Percentiles rank a stretch among this genome's conserved stretches.
phyloP scores from a whole-genome alignment of 2,329 filamentous ascomycete genomes.

The Aspergillus sclerotialis region DNA sequence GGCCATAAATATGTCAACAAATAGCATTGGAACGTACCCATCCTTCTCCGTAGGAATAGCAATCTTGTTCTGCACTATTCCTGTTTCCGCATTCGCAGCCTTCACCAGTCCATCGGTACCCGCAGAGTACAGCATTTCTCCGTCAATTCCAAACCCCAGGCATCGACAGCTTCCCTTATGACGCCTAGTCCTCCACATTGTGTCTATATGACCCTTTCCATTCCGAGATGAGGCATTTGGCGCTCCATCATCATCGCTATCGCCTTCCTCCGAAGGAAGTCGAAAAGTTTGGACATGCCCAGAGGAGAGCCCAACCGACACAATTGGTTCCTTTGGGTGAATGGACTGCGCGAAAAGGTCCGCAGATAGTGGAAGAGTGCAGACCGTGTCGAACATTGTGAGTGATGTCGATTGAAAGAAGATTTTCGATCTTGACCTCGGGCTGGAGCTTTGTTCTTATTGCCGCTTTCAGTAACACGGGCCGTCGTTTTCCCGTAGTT shows the following conservation, averaged over 20 bases:
- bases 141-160: conserved; percentile 72
- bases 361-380: conserved; percentile 74
- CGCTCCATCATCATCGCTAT: conserved; percentile 42
- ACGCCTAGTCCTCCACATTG: conserved; percentile 75
- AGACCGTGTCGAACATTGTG: conserved; percentile 82
- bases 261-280: conserved; percentile 54
- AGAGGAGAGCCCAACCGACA: conserved; percentile 76
- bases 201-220: conserved; percentile 71
- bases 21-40: conserved; percentile 26
- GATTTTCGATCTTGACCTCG: conserved; percentile 2
- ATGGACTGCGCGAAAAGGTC: conserved; percentile 86
- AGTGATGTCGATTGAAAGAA: neutral
- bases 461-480: conserved; percentile 10
- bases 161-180: conserved; percentile 92
- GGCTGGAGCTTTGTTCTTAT: conserved; percentile 3
- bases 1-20: neutral
- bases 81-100: conserved; percentile 51
- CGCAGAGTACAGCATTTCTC: conserved; percentile 56
- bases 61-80: conserved; percentile 73
- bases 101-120: conserved; percentile 60
- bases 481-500: conserved; percentile 16
- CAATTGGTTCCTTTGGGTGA: conserved; percentile 74
- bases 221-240: conserved; percentile 40
- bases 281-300: conserved; percentile 83
- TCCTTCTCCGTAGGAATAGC: conserved; percentile 54